Conservation (phyloP, 2,329 filamentous ascomycete genomes). For the Penicillium janthinellum region DNA sequence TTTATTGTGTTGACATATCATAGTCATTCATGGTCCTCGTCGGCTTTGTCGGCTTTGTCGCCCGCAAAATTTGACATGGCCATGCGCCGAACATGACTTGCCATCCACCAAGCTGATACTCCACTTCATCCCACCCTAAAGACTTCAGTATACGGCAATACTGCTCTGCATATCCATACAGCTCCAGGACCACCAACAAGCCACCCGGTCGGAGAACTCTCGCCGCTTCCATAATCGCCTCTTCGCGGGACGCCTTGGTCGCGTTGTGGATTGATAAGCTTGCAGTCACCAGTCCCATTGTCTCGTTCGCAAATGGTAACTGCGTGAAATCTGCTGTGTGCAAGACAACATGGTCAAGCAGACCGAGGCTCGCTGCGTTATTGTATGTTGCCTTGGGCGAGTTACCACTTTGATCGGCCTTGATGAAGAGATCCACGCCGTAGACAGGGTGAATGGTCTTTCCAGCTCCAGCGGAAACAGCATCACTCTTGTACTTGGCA, state of each 20-base stretch:
- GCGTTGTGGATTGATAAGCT: background rate
- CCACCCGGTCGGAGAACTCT: background rate
- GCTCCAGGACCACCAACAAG: background rate
- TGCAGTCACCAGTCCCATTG: background rate
- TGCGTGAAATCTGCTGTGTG: background rate
- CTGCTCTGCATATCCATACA: background rate
- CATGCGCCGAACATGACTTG: background rate
- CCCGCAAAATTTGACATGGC: background rate
- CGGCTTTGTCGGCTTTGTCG: background rate
- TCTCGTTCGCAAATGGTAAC: background rate
- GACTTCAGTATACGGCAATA: background rate
- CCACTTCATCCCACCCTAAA: background rate
- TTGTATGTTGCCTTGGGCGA: background rate
- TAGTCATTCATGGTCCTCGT: background rate
- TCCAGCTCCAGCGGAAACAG: background rate
- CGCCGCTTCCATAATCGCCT: background rate
- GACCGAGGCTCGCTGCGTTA: background rate
- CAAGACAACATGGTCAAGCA: background rate
- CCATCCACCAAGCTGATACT: background rate
- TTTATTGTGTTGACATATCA: background rate
- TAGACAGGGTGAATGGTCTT: background rate
- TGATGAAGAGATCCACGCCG: background rate
- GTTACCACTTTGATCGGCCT: background rate
- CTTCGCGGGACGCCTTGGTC: background rate
- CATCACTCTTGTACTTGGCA: background rate